Evolutionary conservation across 495 filamentous ascomycete genomes (phyloP).

Genomic region (Bacidia rubella): DNA sequence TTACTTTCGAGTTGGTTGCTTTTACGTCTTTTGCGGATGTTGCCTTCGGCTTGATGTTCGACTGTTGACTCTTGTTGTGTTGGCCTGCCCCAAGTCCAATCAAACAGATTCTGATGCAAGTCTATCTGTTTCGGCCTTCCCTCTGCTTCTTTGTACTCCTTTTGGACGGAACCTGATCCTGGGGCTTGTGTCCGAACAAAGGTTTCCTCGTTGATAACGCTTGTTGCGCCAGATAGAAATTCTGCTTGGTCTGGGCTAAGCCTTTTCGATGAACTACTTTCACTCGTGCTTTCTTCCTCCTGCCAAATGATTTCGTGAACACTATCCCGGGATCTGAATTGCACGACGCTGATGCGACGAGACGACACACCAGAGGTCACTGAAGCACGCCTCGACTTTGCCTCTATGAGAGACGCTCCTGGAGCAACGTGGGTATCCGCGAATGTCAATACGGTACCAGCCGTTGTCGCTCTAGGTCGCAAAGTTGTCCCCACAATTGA

Average conservation of each 20-base stretch:
- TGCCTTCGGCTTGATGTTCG: background rate
- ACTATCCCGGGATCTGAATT: slow-evolving; percentile 14
- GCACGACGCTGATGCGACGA: slow-evolving; percentile 15
- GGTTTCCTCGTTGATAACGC: background rate
- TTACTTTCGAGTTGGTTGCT: background rate
- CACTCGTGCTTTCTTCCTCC: slow-evolving; percentile 14
- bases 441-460: slow-evolving; percentile 11
- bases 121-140: background rate
- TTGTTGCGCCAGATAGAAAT: slow-evolving; percentile 2
- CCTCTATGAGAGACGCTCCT: slow-evolving; percentile 4
- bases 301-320: slow-evolving; percentile 18
- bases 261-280: slow-evolving; percentile 9
- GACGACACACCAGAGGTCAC: background rate
- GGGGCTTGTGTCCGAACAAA: background rate
- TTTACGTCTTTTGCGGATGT: background rate
- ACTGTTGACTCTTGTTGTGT: background rate
- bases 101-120: slow-evolving; percentile 1
- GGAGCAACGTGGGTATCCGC: slow-evolving; percentile 11
- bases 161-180: background rate
- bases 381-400: background rate
- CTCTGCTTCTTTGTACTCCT: background rate
- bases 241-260: slow-evolving; percentile 14
- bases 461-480: background rate
- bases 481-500: background rate
- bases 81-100: slow-evolving; percentile 8